phyloP scores from a whole-genome alignment of 192 early-diverging fungal genomes.

The Geranomyces michiganensis region DNA sequence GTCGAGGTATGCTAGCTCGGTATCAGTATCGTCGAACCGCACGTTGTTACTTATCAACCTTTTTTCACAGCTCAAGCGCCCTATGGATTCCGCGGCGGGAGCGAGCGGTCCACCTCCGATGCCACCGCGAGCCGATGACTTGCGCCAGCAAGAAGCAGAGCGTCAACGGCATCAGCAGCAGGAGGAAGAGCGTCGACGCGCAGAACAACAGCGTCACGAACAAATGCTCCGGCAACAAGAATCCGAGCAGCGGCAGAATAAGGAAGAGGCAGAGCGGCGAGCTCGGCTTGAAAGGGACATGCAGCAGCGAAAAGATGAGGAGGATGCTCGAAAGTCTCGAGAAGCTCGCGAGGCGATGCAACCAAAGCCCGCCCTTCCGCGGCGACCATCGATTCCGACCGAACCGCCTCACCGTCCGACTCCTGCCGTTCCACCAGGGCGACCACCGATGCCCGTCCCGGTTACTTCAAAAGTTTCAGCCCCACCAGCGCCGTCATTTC shows the following conservation, averaged over 20 bases:
- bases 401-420: conserved; percentile 34
- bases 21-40: too few relatives aligned
- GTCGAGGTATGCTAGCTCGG: conserved; percentile 58
- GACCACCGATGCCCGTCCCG: neutral
- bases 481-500: neutral
- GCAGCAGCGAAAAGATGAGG: conserved; percentile 36
- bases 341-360: neutral
- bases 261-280: conserved; percentile 4
- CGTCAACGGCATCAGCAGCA: conserved; percentile 31
- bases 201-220: conserved; percentile 42
- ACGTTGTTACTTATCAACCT: neutral
- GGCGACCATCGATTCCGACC: neutral
- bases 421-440: conserved; percentile 26
- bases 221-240: conserved; percentile 22
- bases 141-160: conserved; percentile 31
- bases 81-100: neutral
- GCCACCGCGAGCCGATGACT: neutral
- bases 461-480: neutral
- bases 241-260: neutral
- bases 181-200: conserved; percentile 22
- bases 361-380: conserved; percentile 6
- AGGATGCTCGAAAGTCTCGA: conserved; percentile 1
- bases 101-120: neutral
- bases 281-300: conserved; percentile 19
- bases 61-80: conserved; percentile 6